Evolutionary conservation across 192 early-diverging fungal species (phyloP), one percentile per base, ranked within the genome.

Genomic region (Chytriomyces confervae): DNA sequence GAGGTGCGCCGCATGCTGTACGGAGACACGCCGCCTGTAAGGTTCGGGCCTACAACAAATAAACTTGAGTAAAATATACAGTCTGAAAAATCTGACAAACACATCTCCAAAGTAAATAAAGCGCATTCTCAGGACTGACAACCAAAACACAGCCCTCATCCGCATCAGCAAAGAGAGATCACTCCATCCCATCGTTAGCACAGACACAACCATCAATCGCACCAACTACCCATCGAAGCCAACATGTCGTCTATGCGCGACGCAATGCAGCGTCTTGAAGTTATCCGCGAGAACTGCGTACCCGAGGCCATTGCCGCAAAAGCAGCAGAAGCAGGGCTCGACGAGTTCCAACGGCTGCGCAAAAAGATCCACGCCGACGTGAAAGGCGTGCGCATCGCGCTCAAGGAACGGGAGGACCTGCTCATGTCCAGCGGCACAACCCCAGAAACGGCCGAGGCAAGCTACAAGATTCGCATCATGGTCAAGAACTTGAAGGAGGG

Each of bases 391-490:
- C 80, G 90, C 20, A 20, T 85, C 69, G 82, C 82, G 11, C 76
- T 90, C 18, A 84, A 81, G 66, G 89, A 90, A 49, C 82, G 89
- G 27, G 87, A 90, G 53, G 80, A 76, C 18, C 69, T 86, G 66
- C 79, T 83, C 49, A 24, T 50, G 1, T 24, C 61, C 1, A 79
- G 78, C n/a, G 87, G 86, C 2, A 90, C 88, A 20, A 86, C 89
- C 9, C 84, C 84, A 6, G 90, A 91, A 69, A 84, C 84, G 8
- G 90, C 90, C 1, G 89, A 91, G 77, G 80, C 87, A 36, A 86
- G 84, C 6, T 91, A 90, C 76, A 79, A 84, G n/a, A 87, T 91
- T 53, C 79, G 90, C 13, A 78, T 87, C 48, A 78, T 77, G 64
- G 85, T 91, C 27, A 79, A 83, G 75, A 71, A 50, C 0, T 23